A percentile compares a stretch with the other conserved stretches of the same genome.
phyloP scores from a whole-genome alignment of 257 asterid species.

The Plantago elongata region DNA sequence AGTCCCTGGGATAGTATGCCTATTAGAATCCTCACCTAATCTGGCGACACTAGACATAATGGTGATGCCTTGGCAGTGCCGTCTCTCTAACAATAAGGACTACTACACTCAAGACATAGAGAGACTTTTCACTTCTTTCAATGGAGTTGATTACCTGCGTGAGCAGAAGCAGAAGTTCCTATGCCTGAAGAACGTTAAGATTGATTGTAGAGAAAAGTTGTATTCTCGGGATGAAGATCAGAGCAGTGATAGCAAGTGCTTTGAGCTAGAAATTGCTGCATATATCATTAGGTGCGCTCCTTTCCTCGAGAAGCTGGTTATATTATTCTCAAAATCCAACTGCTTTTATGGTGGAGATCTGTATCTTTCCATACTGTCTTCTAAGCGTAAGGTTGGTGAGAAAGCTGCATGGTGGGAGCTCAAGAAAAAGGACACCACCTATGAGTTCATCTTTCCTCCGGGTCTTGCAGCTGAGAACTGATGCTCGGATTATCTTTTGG shows the following conservation, averaged over 20 bases:
- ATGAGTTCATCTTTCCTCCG: neutral
- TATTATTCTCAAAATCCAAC: neutral
- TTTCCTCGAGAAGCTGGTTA: neutral
- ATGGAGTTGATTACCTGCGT: constrained; percentile 1
- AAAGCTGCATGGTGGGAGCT: neutral
- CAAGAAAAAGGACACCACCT: neutral
- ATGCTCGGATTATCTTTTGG: neutral
- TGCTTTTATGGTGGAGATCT: neutral
- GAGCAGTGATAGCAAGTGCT: neutral
- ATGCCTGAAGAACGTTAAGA: neutral
- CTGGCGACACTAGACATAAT: neutral
- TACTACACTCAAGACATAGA: neutral
- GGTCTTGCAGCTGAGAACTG: neutral
- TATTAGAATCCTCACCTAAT: neutral
- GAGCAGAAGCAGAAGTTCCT: neutral
- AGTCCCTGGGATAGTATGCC: constrained; percentile 6
- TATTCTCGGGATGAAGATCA: neutral
- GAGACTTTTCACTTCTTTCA: neutral
- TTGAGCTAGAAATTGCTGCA: neutral
- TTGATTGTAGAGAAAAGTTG: neutral
- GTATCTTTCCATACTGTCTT: neutral
- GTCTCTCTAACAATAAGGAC: neutral
- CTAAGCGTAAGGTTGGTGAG: neutral
- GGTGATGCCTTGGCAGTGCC: neutral
- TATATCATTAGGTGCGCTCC: constrained; percentile 1